Conservation (phyloP, 768 basidiomycete species). For the Cystobasidium tubakii region DNA sequence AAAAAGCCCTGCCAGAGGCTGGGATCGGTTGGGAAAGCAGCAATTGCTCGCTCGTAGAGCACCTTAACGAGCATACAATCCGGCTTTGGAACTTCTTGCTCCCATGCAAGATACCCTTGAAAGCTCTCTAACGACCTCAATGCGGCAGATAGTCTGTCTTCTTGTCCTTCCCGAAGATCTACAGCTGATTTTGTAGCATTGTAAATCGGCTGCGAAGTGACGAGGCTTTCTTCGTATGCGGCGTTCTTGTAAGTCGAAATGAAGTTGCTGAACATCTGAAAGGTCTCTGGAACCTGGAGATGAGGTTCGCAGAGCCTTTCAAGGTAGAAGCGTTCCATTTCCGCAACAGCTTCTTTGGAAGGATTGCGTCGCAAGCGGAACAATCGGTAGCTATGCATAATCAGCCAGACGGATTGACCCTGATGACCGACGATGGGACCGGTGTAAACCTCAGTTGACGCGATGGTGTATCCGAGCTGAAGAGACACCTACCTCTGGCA, state of each 20-base stretch:
- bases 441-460: no score
- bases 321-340: slow-evolving; percentile 56
- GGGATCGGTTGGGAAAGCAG: slow-evolving; percentile 33
- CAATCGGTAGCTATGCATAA: slow-evolving; percentile 67
- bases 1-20: slow-evolving; percentile 55
- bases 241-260: slow-evolving; percentile 66
- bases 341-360: slow-evolving; percentile 34
- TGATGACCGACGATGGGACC: slow-evolving; percentile 46
- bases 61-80: slow-evolving; percentile 41
- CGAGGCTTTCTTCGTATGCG: slow-evolving; percentile 70
- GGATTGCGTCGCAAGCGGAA: slow-evolving; percentile 55
- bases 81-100: slow-evolving; percentile 45
- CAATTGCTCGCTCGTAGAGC: slow-evolving; percentile 43
- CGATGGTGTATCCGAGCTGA: no score
- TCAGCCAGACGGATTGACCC: slow-evolving; percentile 69
- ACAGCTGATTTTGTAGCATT: neutral
- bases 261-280: slow-evolving; percentile 79
- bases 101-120: slow-evolving; percentile 46
- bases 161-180: slow-evolving; percentile 23
- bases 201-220: slow-evolving; percentile 47
- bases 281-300: slow-evolving; percentile 65
- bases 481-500: slow-evolving; percentile 7
- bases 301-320: slow-evolving; percentile 53
- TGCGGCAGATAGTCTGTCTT: slow-evolving; percentile 12
- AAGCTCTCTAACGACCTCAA: slow-evolving; percentile 35